phyloP scores from a whole-genome alignment of 768 basidiomycete species.

The Megacollybia marginata region DNA sequence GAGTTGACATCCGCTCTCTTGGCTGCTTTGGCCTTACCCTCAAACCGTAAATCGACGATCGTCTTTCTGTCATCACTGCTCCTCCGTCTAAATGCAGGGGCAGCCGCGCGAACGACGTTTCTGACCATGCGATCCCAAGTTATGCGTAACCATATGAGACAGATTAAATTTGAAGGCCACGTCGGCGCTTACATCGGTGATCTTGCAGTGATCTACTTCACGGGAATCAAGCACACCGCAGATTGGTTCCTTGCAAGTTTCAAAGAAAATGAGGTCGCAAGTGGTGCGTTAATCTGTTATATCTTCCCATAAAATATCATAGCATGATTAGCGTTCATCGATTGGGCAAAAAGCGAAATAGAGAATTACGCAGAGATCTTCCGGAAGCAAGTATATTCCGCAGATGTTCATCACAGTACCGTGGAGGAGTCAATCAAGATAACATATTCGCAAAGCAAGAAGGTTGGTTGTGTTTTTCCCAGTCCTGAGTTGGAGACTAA shows the following conservation, averaged over 20 bases:
- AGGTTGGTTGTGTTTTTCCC: constrained; percentile 41
- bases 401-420: constrained; percentile 62
- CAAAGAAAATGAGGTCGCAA: constrained; percentile 91
- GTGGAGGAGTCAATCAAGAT: constrained; percentile 76
- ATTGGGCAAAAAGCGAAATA: constrained; percentile 88
- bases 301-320: not conserved
- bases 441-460: constrained; percentile 74
- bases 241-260: constrained; percentile 98
- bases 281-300: constrained; percentile 49
- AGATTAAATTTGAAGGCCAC: constrained; percentile 87
- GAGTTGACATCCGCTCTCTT: constrained; percentile 67
- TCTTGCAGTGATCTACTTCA: constrained; percentile 84
- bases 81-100: constrained; percentile 63
- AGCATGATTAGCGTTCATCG: constrained; percentile 68
- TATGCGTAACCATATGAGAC: constrained; percentile 70
- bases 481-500: not conserved
- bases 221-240: constrained; percentile 91
- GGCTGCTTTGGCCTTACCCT: constrained; percentile 64
- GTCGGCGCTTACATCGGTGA: constrained; percentile 82
- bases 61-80: constrained; percentile 69
- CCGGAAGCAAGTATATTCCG: constrained; percentile 84
- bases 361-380: constrained; percentile 81
- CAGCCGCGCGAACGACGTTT: constrained; percentile 78
- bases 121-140: constrained; percentile 70
- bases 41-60: constrained; percentile 70